Evolutionary conservation across 2,329 filamentous ascomycete species (phyloP).

Genomic region (Trichoderma gracile): DNA sequence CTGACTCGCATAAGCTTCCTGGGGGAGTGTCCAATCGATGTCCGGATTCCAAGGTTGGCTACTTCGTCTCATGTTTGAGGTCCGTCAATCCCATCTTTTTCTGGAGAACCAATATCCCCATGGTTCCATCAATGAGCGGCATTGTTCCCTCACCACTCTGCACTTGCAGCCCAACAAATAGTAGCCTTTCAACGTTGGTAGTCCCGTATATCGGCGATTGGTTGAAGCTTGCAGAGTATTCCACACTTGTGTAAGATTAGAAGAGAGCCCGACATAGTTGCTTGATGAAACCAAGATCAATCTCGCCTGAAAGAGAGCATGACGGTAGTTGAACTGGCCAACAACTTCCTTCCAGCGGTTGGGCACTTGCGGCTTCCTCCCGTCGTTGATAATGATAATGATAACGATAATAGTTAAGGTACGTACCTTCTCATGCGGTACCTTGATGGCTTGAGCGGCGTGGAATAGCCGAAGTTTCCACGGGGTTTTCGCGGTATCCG

Average conservation of each 20-base stretch:
- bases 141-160: neutral
- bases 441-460: neutral
- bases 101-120: no score
- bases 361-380: neutral
- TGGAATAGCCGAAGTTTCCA: neutral
- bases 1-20: neutral
- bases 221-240: neutral
- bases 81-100: no score
- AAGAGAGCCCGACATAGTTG: neutral
- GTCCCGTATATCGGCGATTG: neutral
- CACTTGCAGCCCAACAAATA: constrained; percentile 1
- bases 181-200: neutral
- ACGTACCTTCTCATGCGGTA: neutral
- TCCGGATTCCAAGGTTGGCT: neutral
- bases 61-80: neutral
- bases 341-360: neutral
- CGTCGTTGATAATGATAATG: no score
- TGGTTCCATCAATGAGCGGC: neutral
- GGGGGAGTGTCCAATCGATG: neutral
- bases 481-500: neutral
- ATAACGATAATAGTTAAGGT: no score
- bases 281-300: no score
- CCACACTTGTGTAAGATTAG: neutral
- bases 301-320: no score
- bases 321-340: no score